Percentiles rank a stretch among this genome's conserved stretches.
These are phyloP conservation scores for Nitzschia sp. DNA, from an alignment of 108 stramenopile species.

Conservation along the genomic window DNA sequence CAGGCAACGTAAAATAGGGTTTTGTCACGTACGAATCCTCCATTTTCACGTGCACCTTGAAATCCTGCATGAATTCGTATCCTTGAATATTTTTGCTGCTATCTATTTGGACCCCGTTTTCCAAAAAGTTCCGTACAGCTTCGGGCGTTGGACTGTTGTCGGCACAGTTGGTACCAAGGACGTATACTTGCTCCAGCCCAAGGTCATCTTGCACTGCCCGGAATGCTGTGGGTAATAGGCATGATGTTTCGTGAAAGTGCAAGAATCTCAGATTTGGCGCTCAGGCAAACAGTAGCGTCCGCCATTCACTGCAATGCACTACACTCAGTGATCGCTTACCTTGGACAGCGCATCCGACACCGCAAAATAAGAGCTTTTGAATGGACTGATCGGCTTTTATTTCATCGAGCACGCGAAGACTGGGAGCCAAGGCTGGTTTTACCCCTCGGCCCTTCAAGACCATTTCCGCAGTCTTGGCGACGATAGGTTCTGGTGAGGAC, in stretches of 20 bases:
- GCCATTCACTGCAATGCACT: too few relatives aligned
- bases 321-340: slow-evolving; percentile 15
- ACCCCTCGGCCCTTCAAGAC: slow-evolving; percentile 74
- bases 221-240: slow-evolving; percentile 56
- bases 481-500: slow-evolving; percentile 65
- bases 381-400: slow-evolving; percentile 58
- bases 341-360: slow-evolving; percentile 85
- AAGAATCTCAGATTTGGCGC: too few relatives aligned
- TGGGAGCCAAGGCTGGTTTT: slow-evolving; percentile 79
- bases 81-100: slow-evolving; percentile 30
- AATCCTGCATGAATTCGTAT: slow-evolving; percentile 90
- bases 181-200: slow-evolving; percentile 66
- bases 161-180: slow-evolving; percentile 81
- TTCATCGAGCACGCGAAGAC: slow-evolving; percentile 68
- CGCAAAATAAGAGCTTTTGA: slow-evolving; percentile 72
- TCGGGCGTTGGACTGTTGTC: slow-evolving; percentile 79
- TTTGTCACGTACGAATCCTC: slow-evolving; percentile 56
- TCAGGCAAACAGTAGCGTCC: too few relatives aligned
- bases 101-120: slow-evolving; percentile 43
- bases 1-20: slow-evolving; percentile 81
- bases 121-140: slow-evolving; percentile 69
- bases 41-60: slow-evolving; percentile 77
- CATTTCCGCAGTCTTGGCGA: slow-evolving; percentile 60
- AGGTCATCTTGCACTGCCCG: slow-evolving; percentile 67
- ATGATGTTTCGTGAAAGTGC: too few relatives aligned